Percentiles rank a stretch among this genome's conserved stretches.
phyloP scores from a whole-genome alignment of 441 rosid genomes.

The Gossypium lobatum region DNA sequence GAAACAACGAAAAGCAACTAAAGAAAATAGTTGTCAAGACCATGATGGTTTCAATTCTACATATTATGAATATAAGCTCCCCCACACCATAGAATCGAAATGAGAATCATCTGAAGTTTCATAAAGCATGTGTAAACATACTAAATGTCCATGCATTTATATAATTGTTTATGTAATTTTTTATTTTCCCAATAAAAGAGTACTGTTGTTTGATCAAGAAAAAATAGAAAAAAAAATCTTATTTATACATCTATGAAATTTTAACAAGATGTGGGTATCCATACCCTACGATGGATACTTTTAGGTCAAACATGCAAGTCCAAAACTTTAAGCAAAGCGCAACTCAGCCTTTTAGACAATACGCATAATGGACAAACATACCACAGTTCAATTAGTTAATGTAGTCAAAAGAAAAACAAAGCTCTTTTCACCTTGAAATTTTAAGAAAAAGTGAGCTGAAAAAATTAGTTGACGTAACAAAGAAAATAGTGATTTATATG shows the following conservation, averaged over 20 bases:
- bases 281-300: background rate
- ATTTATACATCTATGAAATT: background rate
- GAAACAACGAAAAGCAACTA: background rate
- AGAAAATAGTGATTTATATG: background rate
- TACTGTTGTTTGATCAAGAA: background rate
- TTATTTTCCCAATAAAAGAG: background rate
- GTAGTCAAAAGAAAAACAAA: background rate
- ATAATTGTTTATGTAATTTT: background rate
- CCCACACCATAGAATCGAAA: background rate
- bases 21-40: background rate
- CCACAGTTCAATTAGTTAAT: background rate
- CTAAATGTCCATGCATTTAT: background rate
- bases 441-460: background rate
- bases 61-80: background rate
- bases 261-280: background rate
- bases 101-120: background rate
- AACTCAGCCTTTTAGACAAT: background rate
- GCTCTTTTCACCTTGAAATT: background rate
- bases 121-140: background rate
- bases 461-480: background rate
- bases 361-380: background rate
- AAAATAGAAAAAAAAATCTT: background rate
- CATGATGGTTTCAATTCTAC: background rate
- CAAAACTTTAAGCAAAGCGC: background rate
- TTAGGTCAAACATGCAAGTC: background rate